Percentiles rank a stretch among this genome's conserved stretches.
Conservation (phyloP, 371 early-diverging fungal species). For the Mucor piriformis region DNA sequence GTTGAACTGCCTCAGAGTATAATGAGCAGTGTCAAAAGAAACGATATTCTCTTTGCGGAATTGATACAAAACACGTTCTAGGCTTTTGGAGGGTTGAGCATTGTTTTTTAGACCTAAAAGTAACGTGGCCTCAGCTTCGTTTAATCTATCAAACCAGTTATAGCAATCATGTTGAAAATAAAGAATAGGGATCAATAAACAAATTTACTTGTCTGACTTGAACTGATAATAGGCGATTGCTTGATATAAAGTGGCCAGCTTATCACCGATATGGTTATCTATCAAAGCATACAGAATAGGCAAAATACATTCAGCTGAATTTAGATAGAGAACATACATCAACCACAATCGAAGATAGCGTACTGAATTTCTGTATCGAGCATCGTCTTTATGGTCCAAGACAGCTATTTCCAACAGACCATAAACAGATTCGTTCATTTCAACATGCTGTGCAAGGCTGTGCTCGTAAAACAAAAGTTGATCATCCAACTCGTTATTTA, state of each 20-base stretch:
- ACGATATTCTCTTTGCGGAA: not conserved
- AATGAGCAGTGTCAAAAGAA: slow-evolving; percentile 1
- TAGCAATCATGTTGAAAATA: not conserved
- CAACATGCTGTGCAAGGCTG: not conserved
- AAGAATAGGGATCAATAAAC: not conserved
- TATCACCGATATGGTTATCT: slow-evolving; percentile 33
- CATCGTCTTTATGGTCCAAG: slow-evolving; percentile 6
- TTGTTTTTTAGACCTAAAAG: slow-evolving; percentile 22
- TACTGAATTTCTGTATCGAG: slow-evolving; percentile 16
- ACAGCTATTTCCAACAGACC: slow-evolving; percentile 3
- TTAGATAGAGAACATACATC: slow-evolving; percentile 27
- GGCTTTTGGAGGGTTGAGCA: slow-evolving; percentile 25
- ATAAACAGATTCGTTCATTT: not conserved
- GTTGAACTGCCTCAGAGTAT: not conserved
- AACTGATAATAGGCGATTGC: slow-evolving; percentile 24
- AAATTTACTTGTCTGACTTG: not conserved
- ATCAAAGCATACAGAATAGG: slow-evolving; percentile 28
- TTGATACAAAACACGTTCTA: slow-evolving; percentile 12
- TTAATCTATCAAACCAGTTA: slow-evolving; percentile 3
- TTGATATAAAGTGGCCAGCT: slow-evolving; percentile 32
- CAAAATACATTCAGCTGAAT: not conserved
- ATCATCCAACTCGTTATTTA: slow-evolving; percentile 12
- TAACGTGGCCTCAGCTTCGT: slow-evolving; percentile 23
- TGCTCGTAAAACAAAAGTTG: slow-evolving; percentile 14
- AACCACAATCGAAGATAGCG: slow-evolving; percentile 41